Evolutionary conservation across 192 early-diverging fungal genomes (phyloP), one percentile per base, ranked within the genome.

Genomic region (Lunasporangiospora selenospora): DNA sequence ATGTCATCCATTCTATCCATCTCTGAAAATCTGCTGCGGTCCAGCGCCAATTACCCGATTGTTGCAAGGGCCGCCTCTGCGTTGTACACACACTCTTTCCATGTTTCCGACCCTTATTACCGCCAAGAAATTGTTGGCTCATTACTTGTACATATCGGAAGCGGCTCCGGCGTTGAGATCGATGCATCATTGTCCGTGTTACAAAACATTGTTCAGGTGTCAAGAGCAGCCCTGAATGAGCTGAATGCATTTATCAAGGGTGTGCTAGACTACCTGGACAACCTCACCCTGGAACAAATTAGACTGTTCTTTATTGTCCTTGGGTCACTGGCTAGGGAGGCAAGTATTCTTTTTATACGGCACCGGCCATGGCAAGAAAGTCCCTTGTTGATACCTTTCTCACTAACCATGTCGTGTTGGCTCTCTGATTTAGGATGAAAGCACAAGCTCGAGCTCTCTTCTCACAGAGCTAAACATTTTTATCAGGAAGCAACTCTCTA

Each of bases 81-180:
- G 11, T 51, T 88, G 11, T 88, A 88, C 53, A 65, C 55, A 2
- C 67, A 67, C 53, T 57, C 81, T 6, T 88, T 88, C 52, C 78
- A 76, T 19, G 64, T 81, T 13, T 87, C 85, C 45, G 88, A 87
- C 39, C 75, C 80, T 33, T 89, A 87, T 54, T 82, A 91, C 60
- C 86, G 87, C n/a, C 89, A 90, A 50, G 91, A 93, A 75, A 88
- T 91, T 23, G 75, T 91, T 39, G 88, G 83, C n/a, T 85, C 85
- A n/a, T 62, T 93, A 30, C 87, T 90, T 1, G 85, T 86, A 16
- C 91, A 93, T 53, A 88, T 93, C 39, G 91, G 90, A 36, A 91
- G 90, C 44, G 89, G 89, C 8, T 80, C 71, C 16, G 50, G 53
- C 9, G 66, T 78, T 51, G 89, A 91, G 46, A 80, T 90, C 19